These are phyloP conservation scores for Curvularia lunata DNA, from an alignment of 2,329 filamentous ascomycete species.

Conservation along the genomic window DNA sequence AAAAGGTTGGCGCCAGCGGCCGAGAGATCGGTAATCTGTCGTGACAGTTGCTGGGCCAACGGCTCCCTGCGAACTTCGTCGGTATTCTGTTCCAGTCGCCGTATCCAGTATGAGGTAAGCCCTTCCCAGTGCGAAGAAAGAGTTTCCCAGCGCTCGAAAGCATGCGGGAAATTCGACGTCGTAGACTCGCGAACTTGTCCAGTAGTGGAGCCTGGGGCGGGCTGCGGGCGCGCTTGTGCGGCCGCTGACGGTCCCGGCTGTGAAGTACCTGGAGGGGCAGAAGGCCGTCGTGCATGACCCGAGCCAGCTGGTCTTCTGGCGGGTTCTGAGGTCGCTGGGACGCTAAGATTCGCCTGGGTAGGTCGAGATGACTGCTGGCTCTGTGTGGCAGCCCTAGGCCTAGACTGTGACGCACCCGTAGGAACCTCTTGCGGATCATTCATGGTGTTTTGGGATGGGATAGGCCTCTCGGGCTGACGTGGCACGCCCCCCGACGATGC, in stretches of 20 bases:
- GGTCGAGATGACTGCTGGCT: constrained; percentile 47
- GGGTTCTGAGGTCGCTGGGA: constrained; percentile 30
- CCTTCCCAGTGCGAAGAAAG: constrained; percentile 98
- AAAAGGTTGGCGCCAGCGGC: constrained; percentile 96
- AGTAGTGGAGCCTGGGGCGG: constrained; percentile 34
- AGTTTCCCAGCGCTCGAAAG: constrained; percentile 97
- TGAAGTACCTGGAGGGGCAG: constrained; percentile 41
- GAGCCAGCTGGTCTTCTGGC: constrained; percentile 41
- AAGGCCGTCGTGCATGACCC: constrained; percentile 42
- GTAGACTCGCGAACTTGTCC: constrained; percentile 46
- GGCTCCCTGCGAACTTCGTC: constrained; percentile 83
- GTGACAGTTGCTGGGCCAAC: constrained; percentile 83
- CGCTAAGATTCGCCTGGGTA: constrained; percentile 34
- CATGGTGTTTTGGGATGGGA: constrained; percentile 29
- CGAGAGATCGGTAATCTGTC: constrained; percentile 96
- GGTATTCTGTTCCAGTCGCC: constrained; percentile 86
- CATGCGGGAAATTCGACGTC: constrained; percentile 83
- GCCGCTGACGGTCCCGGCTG: constrained; percentile 39
- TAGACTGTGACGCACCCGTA: constrained; percentile 37
- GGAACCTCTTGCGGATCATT: constrained; percentile 30
- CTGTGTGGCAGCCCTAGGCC: constrained; percentile 43
- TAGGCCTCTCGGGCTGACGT: constrained; percentile 39
- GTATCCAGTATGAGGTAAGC: constrained; percentile 96
- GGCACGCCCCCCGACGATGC: constrained; percentile 33
- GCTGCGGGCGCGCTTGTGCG: constrained; percentile 38